Evolutionary conservation across 1,284 basidiomycete species (phyloP), one percentile per base, ranked within the genome.

Genomic region (Golubevia sp.): DNA sequence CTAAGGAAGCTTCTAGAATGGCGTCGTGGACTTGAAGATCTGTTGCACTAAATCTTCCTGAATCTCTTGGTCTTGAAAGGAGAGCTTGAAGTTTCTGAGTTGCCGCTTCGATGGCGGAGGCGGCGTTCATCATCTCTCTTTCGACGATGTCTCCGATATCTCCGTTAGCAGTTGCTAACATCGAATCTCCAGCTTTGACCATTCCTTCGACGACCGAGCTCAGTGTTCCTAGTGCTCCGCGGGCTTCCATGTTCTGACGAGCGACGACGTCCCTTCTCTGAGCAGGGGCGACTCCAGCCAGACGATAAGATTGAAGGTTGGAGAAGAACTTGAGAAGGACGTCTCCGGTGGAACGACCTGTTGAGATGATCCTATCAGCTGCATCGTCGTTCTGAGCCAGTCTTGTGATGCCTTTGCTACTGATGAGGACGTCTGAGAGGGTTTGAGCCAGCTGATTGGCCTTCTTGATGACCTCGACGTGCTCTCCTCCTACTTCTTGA

Each of bases 11-110:
- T 49, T 91, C 88, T 50, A 99, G 88, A 76, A 99, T 99, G 25
- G 96, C 92, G 84, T 99, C 97, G 87, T 99, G 97, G 56, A 99
- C 96, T 84, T 97, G 92, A 18, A 98, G 85, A 82, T 99, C 96
- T 66, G 97, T 88, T 11, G 92, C 92, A 66, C 89, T 93, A 88
- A 91, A 94, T 59, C 92, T 90, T 44, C 87, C 87, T 1, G 90
- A 89, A 83, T 96, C 92, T 69, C 91, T 90, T 8, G 94, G 94
- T 50, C 94, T 90, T 21, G 90, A 87, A 88, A 97, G 94, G 75
- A 99, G 90, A 68, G 91, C 88, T 84, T 96, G 92, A 50, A 99
- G 85, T 62, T 93, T 91, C 81, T 90, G 88, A 0, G 95, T 99
- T 1, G 97, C 97, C 49, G 88, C 88, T 83, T 97, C 96, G 84